Percentiles rank a stretch among this genome's conserved stretches.
Evolutionary conservation across 148 eudicot species (phyloP).

Genomic region (Vaccinium vitisidaea): DNA sequence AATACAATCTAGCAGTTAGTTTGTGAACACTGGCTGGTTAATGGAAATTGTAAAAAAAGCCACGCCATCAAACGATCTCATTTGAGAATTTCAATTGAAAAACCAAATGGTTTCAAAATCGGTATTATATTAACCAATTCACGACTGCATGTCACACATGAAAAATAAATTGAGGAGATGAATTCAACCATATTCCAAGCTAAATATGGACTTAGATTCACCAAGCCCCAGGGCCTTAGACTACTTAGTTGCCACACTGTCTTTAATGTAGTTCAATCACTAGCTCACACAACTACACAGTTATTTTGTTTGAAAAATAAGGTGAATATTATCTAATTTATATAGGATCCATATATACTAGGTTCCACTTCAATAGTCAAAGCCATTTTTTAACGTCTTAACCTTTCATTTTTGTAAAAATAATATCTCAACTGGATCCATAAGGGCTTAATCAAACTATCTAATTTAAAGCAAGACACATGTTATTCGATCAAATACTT

Average conservation of each 20-base stretch:
- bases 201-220: not conserved
- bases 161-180: not conserved
- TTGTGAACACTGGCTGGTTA: not conserved
- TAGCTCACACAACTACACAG: no score
- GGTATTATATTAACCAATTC: not conserved
- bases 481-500: no score
- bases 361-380: no score
- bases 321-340: no score
- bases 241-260: not conserved
- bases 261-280: no score
- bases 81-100: not conserved
- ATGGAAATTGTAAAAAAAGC: not conserved
- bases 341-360: no score
- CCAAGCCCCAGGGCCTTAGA: not conserved
- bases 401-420: no score
- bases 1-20: not conserved
- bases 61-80: not conserved
- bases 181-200: not conserved
- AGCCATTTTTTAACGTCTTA: no score
- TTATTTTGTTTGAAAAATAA: no score
- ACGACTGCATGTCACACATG: not conserved
- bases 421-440: no score
- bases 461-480: no score
- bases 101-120: not conserved
- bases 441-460: no score